These are phyloP conservation scores for Scheffersomyces stambukii DNA, from an alignment of 1,139 yeast species.

Conservation along the genomic window DNA sequence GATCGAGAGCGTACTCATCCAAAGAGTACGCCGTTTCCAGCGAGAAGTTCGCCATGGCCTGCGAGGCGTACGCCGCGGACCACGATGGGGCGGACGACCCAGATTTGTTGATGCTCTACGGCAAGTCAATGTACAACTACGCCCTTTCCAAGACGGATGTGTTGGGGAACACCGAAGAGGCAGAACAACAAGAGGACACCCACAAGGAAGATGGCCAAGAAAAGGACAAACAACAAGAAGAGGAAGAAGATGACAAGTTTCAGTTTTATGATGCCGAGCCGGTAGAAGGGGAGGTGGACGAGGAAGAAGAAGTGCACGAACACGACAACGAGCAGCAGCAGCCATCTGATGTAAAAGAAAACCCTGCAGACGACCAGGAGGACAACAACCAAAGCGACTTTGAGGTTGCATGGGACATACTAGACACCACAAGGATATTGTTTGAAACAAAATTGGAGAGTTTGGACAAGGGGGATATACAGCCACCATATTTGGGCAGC, in stretches of 20 bases:
- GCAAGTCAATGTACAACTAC: slow-evolving; percentile 72
- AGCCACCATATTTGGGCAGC: slow-evolving; percentile 28
- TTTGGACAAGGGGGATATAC: slow-evolving; percentile 11
- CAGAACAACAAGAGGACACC: slow-evolving; percentile 14
- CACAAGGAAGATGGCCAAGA: slow-evolving; percentile 18
- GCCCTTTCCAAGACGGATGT: slow-evolving; percentile 77
- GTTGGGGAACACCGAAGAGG: slow-evolving; percentile 56
- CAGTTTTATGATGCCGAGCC: slow-evolving; percentile 54
- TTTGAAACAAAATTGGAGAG: slow-evolving; percentile 45
- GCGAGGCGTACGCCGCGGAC: slow-evolving; percentile 50
- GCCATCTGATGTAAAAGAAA: slow-evolving; percentile 29
- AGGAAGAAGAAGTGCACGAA: slow-evolving; percentile 24
- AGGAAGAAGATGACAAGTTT: slow-evolving; percentile 33
- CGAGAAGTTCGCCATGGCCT: slow-evolving; percentile 71
- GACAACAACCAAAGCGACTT: slow-evolving; percentile 66
- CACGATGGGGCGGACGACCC: slow-evolving; percentile 56
- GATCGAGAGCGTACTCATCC: slow-evolving; percentile 56
- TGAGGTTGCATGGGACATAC: slow-evolving; percentile 83
- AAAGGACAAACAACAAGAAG: slow-evolving; percentile 11
- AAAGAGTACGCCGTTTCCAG: slow-evolving; percentile 68
- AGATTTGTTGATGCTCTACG: slow-evolving; percentile 70
- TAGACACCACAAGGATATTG: slow-evolving; percentile 69
- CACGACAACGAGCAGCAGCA: slow-evolving; percentile 23
- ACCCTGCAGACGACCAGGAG: slow-evolving; percentile 23
- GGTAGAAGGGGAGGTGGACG: slow-evolving; percentile 20